A percentile compares a stretch with the other conserved stretches of the same genome.
Conservation (phyloP, 2,329 filamentous ascomycete species). For the Cercospora sesami region DNA sequence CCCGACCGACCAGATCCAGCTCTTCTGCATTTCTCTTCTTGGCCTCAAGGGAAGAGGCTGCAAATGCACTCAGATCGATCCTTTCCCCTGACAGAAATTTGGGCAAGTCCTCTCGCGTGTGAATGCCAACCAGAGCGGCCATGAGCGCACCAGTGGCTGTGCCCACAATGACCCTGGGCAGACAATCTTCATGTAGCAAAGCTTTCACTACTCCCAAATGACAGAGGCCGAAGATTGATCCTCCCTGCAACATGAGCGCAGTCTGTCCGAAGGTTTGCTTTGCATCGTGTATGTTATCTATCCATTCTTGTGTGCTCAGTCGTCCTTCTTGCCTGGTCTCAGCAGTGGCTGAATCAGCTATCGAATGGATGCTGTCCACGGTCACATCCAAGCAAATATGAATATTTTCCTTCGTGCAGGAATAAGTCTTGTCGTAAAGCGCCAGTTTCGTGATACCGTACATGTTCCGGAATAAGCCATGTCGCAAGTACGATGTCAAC, state of each 20-base stretch:
- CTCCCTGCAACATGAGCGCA: conserved; percentile 78
- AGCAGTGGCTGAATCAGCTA: conserved; percentile 64
- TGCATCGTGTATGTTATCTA: conserved; percentile 84
- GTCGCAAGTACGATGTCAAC: conserved; percentile 76
- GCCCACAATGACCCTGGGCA: conserved; percentile 88
- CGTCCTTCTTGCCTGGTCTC: conserved; percentile 20
- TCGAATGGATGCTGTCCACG: conserved; percentile 74
- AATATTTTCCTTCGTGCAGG: conserved; percentile 87
- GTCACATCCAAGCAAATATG: conserved; percentile 89
- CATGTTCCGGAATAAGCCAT: conserved; percentile 74
- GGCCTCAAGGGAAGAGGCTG: conserved; percentile 43
- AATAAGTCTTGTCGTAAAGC: conserved; percentile 81
- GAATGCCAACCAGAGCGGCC: conserved; percentile 81
- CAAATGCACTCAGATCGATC: conserved; percentile 81
- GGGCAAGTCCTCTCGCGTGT: conserved; percentile 81
- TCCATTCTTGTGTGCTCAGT: conserved; percentile 73
- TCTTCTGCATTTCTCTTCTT: conserved; percentile 22
- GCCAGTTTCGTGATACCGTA: conserved; percentile 83
- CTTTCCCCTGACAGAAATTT: conserved; percentile 73
- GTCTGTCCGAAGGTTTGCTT: conserved; percentile 85
- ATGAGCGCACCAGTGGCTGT: conserved; percentile 89
- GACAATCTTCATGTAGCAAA: conserved; percentile 69
- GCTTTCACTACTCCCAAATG: conserved; percentile 86
- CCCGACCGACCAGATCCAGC: conserved; percentile 2
- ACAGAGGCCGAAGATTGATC: conserved; percentile 87